These are phyloP conservation scores for Nicotiana undulata DNA, from an alignment of 257 asterid genomes.

Conservation along the genomic window DNA sequence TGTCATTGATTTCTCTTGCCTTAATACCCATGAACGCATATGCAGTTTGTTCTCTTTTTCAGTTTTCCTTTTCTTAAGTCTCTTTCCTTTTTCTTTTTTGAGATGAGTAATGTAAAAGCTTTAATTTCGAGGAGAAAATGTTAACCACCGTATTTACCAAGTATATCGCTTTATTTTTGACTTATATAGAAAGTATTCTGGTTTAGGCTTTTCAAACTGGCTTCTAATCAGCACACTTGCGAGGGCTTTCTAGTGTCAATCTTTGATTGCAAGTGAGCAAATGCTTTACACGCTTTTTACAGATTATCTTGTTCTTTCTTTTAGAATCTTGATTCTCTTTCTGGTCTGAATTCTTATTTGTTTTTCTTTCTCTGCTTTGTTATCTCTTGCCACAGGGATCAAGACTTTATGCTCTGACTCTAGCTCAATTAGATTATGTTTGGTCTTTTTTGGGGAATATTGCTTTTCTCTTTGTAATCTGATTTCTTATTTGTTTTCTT, in stretches of 20 bases:
- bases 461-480: background rate
- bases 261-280: background rate
- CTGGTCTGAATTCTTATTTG: background rate
- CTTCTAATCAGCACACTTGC: background rate
- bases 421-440: constrained; percentile 18
- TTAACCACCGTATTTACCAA: too few species aligned
- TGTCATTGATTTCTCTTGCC: background rate
- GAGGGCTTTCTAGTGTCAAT: background rate
- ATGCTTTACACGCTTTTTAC: background rate
- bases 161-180: background rate
- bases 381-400: constrained; percentile 28
- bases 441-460: background rate
- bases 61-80: background rate
- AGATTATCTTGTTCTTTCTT: constrained; percentile 1
- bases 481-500: background rate
- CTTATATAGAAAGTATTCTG: background rate
- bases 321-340: background rate
- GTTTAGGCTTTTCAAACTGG: background rate
- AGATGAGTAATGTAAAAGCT: background rate
- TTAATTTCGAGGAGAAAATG: background rate
- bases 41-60: background rate
- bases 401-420: constrained; percentile 54
- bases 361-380: background rate
- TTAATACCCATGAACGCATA: background rate
- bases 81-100: background rate